Evolutionary conservation across 257 asterid species (phyloP).

Genomic region (Osmanthus fragrans): DNA sequence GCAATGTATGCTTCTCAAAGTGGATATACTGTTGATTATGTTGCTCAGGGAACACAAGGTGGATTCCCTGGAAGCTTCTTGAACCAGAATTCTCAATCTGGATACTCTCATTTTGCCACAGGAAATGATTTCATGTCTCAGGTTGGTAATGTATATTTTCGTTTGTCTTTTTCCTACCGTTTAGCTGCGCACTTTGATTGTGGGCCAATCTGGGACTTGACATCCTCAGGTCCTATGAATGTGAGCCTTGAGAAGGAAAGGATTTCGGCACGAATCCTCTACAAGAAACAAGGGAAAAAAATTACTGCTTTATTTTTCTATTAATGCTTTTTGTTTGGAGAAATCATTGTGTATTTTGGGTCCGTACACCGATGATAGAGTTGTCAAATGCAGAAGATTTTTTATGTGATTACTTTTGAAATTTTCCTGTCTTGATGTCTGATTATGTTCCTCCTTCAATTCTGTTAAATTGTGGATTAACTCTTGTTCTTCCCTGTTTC

Average conservation of each 20-base stretch:
- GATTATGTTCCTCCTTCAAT: constrained; percentile 1
- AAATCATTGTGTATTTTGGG: not conserved
- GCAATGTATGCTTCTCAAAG: constrained; percentile 79
- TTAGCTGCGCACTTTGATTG: not conserved
- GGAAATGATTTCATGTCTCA: constrained; percentile 99
- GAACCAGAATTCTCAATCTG: constrained; percentile 89
- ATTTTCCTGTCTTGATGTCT: not conserved
- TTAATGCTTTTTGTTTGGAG: not conserved
- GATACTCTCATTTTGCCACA: constrained; percentile 77
- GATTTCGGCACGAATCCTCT: not conserved
- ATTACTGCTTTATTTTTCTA: not conserved
- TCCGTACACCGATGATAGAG: not conserved
- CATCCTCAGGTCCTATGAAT: not conserved
- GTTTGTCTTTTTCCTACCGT: constrained; percentile 1
- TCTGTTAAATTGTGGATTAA: constrained; percentile 3
- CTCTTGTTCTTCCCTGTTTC: not conserved
- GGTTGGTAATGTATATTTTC: constrained; percentile 45
- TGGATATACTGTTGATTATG: constrained; percentile 82
- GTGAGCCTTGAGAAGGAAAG: not conserved
- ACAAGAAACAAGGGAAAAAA: not conserved
- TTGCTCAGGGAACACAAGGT: constrained; percentile 82
- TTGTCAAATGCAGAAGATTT: not conserved
- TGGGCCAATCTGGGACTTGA: not conserved
- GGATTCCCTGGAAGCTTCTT: constrained; percentile 83
- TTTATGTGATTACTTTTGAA: not conserved